A percentile compares a stretch with the other conserved stretches of the same genome.
These are phyloP conservation scores for Gymnopus androsaceus DNA, from an alignment of 1,284 basidiomycete genomes.

Conservation along the genomic window DNA sequence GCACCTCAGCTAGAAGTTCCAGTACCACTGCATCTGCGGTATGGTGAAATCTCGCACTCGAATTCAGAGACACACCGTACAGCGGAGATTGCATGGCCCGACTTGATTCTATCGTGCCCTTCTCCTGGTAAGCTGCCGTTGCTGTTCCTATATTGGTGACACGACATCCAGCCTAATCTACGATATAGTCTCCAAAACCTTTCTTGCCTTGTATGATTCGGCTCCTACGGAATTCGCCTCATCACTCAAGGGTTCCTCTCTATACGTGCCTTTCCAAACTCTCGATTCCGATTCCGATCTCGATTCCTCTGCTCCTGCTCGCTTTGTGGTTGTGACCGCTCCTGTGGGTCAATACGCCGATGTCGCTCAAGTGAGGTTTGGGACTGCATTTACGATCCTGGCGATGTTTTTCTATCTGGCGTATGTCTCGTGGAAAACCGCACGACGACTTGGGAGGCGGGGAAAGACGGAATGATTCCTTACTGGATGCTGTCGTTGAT, in stretches of 20 bases:
- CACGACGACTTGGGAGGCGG: background rate
- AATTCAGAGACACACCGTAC: slow-evolving; percentile 21
- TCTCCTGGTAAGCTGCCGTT: slow-evolving; percentile 23
- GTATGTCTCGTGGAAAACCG: slow-evolving; percentile 18
- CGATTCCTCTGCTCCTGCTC: background rate
- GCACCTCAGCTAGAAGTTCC: slow-evolving; percentile 29
- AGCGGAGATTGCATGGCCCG: slow-evolving; percentile 36
- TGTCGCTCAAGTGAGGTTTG: slow-evolving; percentile 41
- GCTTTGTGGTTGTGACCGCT: background rate
- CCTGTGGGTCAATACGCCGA: slow-evolving; percentile 43
- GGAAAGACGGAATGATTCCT: background rate
- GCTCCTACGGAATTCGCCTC: background rate
- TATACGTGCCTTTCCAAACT: background rate
- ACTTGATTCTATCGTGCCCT: slow-evolving; percentile 42
- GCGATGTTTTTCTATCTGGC: slow-evolving; percentile 40
- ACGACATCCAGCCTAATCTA: background rate
- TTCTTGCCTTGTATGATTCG: background rate
- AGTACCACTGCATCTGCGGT: slow-evolving; percentile 54
- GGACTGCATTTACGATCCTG: slow-evolving; percentile 42
- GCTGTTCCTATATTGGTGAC: background rate
- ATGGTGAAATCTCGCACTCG: slow-evolving; percentile 34
- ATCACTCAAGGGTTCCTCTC: background rate
- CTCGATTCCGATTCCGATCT: background rate
- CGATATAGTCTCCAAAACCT: background rate
- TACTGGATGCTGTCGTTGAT: background rate